These are phyloP conservation scores for Luzula sylvatica DNA, from an alignment of 176 grass and related monocot genomes.

Conservation along the genomic window DNA sequence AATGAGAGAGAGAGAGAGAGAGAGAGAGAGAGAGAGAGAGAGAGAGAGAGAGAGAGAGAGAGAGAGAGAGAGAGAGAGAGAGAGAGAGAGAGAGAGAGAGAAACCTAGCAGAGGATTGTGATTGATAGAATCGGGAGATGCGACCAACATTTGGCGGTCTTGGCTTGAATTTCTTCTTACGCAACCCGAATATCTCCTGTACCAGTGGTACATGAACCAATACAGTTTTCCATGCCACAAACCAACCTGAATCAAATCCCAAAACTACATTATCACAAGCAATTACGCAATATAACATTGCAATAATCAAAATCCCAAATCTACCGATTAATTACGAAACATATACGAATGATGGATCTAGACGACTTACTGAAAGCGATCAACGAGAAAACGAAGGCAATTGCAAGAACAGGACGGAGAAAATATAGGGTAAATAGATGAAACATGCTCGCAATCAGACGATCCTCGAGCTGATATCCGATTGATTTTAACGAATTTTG, in stretches of 20 bases:
- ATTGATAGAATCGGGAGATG: constrained; percentile 52
- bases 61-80: not conserved
- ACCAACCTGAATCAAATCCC: constrained; percentile 49
- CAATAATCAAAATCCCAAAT: not conserved
- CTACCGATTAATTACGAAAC: not conserved
- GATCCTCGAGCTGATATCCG: not conserved
- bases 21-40: constrained; percentile 6
- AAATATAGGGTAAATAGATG: constrained; percentile 40
- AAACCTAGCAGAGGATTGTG: constrained; percentile 19
- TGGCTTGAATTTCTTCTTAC: constrained; percentile 84
- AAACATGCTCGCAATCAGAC: constrained; percentile 4
- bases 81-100: not conserved
- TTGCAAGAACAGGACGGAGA: constrained; percentile 59
- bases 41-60: not conserved
- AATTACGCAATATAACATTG: not conserved
- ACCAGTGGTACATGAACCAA: constrained; percentile 90
- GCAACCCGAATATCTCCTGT: constrained; percentile 85
- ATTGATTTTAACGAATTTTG: constrained; percentile 9
- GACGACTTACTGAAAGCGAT: constrained; percentile 52
- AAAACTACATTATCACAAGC: not conserved
- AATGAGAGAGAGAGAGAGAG: not conserved
- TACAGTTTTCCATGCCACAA: constrained; percentile 91
- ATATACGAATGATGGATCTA: not conserved
- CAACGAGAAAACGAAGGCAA: constrained; percentile 58
- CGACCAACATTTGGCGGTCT: constrained; percentile 55